Evolutionary conservation across 352 stramenopile species (phyloP), one percentile per base, ranked within the genome.

Genomic region (Phytopythium boreale): DNA sequence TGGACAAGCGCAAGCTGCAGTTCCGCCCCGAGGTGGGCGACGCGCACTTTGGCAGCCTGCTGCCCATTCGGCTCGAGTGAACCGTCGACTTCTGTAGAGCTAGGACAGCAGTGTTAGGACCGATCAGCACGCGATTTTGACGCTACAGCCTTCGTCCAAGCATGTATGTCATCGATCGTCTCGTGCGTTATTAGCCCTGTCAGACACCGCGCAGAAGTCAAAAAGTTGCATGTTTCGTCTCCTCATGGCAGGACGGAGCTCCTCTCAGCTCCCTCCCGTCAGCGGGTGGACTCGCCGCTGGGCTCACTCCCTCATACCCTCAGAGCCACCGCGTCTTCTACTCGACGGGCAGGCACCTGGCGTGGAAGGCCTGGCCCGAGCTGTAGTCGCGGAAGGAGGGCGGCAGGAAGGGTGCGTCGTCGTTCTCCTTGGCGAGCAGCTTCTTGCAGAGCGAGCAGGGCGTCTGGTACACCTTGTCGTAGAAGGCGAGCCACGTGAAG

Each of bases 401-500:
- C 70, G 87, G 87, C 50, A 95, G 63, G 50, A 90, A 93, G 14
- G 82, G 80, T 73, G 79, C 90, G 59, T 93, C 82, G 53, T 93
- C 84, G 46, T 70, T 88, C 64, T 93, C 84, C 71, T 92, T 93
- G 50, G 75, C 72, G 39, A 95, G 72, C 56, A 95, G 79, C 67
- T 93, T 93, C 71, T 95, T 95, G 76, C 87, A 95, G 31, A 81
- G 74, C 31, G 77, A 87, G 74, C 87, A 95, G 14, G 87, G 82
- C 49, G 87, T 93, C 71, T 95, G 84, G 74, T 95, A 93, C 66
- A 93, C 80, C 72, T 95, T 95, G 77, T 95, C 87, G 66, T 89
- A 95, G 74, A 87, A 92, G 53, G 80, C 82, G 22, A 95, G 73
- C 87, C 87, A 95, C 50, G 83, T 88, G 68, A 93, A 93, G 29